These are phyloP conservation scores for Fagus sylvatica DNA, from an alignment of 306 rosid genomes.

Conservation along the genomic window DNA sequence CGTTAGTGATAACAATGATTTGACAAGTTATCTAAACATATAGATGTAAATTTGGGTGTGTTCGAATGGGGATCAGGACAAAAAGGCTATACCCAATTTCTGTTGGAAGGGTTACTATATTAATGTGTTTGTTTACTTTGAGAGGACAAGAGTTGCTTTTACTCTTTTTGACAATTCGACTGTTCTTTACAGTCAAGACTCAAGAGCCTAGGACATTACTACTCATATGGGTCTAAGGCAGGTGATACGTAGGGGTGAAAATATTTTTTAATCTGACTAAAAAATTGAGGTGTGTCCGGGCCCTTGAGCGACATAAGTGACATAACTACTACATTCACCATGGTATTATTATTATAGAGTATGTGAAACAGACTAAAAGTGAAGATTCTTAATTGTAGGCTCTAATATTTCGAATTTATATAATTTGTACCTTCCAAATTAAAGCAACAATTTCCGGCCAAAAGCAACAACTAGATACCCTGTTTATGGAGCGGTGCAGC, in stretches of 20 bases:
- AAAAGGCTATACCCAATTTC: too few relatives aligned
- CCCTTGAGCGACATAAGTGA: too few relatives aligned
- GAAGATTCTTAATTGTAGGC: not conserved
- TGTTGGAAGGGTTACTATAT: not conserved
- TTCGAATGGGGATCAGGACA: too few relatives aligned
- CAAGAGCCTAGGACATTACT: constrained; percentile 1
- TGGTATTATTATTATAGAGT: not conserved
- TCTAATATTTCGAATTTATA: too few relatives aligned
- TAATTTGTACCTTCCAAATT: not conserved
- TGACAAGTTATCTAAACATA: too few relatives aligned
- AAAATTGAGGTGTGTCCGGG: too few relatives aligned
- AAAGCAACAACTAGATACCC: not conserved
- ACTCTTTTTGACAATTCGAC: not conserved
- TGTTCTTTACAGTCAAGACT: not conserved
- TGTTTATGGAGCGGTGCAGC: too few relatives aligned
- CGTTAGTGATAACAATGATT: too few relatives aligned
- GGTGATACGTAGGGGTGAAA: not conserved
- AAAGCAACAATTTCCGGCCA: not conserved
- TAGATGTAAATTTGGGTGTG: too few relatives aligned
- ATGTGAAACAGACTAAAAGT: not conserved
- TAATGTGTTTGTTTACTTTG: not conserved
- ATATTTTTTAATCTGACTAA: too few relatives aligned
- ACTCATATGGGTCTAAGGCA: not conserved
- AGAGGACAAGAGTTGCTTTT: constrained; percentile 12
- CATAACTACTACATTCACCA: not conserved